A percentile compares a stretch with the other conserved stretches of the same genome.
phyloP scores from a whole-genome alignment of 768 basidiomycete genomes.

The Lactarius hengduanensis region DNA sequence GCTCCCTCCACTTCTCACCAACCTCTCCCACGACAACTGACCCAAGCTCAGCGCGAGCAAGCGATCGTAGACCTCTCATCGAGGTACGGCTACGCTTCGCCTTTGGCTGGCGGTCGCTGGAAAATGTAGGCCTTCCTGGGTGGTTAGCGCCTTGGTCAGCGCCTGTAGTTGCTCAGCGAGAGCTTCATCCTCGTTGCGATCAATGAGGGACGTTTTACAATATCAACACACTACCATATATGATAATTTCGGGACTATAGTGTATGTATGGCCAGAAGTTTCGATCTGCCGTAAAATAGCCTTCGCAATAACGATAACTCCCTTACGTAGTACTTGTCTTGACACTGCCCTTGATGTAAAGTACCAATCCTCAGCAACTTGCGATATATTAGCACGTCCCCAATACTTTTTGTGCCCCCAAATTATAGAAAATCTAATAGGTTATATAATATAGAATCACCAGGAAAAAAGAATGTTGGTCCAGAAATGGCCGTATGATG shows the following conservation, averaged over 20 bases:
- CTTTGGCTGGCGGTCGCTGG: constrained; percentile 1
- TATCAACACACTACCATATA: background rate
- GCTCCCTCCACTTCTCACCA: background rate
- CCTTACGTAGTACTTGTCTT: background rate
- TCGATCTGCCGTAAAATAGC: background rate
- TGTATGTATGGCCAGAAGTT: background rate
- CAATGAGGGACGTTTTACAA: background rate
- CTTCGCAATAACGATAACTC: background rate
- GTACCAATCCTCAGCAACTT: background rate
- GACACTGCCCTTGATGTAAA: background rate
- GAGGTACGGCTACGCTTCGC: background rate
- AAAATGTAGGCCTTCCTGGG: background rate
- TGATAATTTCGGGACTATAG: background rate
- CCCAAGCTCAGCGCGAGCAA: constrained; percentile 13
- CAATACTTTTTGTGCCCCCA: background rate
- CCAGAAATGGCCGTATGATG: too few relatives aligned
- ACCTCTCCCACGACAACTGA: background rate
- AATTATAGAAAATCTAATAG: background rate
- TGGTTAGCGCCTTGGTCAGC: background rate
- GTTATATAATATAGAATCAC: background rate
- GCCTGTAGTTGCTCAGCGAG: background rate
- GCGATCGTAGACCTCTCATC: constrained; percentile 5
- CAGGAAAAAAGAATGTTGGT: too few relatives aligned
- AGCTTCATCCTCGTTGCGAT: background rate
- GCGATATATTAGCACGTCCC: background rate